Conservation (phyloP, 139 green algal species). For the Tetradesmus lagerheimii region DNA sequence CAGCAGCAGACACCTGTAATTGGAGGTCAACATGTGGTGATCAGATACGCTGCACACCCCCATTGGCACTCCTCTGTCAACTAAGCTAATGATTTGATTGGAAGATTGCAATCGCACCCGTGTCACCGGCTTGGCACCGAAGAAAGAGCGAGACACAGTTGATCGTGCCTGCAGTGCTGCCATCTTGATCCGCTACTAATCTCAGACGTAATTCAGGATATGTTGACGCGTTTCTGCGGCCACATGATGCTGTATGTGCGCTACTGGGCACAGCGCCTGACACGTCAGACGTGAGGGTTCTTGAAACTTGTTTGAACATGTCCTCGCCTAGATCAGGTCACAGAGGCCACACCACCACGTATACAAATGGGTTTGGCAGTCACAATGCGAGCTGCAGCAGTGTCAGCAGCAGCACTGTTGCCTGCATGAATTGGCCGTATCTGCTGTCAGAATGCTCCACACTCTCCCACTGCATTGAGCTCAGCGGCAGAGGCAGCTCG, state of each 20-base stretch:
- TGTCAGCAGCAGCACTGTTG: background rate
- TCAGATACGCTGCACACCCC: background rate
- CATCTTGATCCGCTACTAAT: background rate
- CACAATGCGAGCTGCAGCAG: conserved; percentile 25
- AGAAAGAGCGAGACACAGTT: background rate
- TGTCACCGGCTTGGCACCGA: background rate
- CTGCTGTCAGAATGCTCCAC: background rate
- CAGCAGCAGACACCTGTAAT: background rate
- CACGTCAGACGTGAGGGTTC: background rate
- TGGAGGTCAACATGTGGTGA: background rate
- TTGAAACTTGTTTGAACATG: background rate
- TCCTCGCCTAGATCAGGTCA: background rate
- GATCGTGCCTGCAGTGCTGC: background rate
- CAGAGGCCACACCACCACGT: background rate
- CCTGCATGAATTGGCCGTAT: background rate
- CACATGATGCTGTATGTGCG: no score
- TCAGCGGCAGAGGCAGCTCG: background rate
- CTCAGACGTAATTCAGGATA: no score
- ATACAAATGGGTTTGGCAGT: background rate
- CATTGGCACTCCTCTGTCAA: background rate
- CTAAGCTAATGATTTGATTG: background rate
- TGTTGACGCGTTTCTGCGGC: no score
- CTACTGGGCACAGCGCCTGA: background rate
- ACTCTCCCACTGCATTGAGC: background rate
- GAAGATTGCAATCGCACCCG: background rate